These are phyloP conservation scores for Aspergillus sp. DNA, from an alignment of 2,329 filamentous ascomycete genomes.

Conservation along the genomic window DNA sequence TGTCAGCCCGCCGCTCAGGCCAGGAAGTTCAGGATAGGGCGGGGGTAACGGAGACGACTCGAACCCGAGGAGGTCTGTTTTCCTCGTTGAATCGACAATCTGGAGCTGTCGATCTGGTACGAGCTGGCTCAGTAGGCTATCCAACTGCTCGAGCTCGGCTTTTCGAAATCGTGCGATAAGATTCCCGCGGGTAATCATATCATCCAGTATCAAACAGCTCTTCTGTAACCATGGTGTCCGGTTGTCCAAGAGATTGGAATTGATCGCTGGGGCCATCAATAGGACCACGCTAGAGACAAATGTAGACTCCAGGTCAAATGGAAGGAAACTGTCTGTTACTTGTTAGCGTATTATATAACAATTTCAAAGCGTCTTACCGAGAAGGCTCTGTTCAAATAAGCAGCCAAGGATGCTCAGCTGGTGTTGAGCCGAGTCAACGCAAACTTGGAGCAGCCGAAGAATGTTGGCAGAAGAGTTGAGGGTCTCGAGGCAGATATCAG, in stretches of 20 bases:
- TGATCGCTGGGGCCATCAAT: conserved; percentile 44
- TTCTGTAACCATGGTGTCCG: conserved; percentile 46
- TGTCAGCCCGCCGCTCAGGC: conserved; percentile 45
- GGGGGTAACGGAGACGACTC: conserved; percentile 4
- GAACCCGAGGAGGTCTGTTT: background rate
- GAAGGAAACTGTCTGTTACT: conserved; percentile 52
- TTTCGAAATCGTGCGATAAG: conserved; percentile 51
- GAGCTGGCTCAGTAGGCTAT: conserved; percentile 39
- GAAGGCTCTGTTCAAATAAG: conserved; percentile 52
- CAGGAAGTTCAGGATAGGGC: conserved; percentile 13
- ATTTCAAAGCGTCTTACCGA: conserved; percentile 42
- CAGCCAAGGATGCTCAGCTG: conserved; percentile 50
- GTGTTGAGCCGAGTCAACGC: conserved; percentile 50
- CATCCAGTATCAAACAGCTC: conserved; percentile 51
- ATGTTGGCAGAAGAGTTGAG: conserved; percentile 44
- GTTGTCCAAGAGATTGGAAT: conserved; percentile 41
- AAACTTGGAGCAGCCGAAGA: conserved; percentile 46
- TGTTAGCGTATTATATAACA: background rate
- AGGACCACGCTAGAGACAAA: conserved; percentile 52
- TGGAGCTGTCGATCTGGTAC: conserved; percentile 17
- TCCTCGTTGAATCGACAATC: background rate
- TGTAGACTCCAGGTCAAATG: conserved; percentile 53
- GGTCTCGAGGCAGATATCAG: conserved; percentile 33
- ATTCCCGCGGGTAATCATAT: conserved; percentile 54
- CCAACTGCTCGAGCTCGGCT: conserved; percentile 50